Conservation (phyloP, 192 early-diverging fungal species). For the Thamnidium elegans region DNA sequence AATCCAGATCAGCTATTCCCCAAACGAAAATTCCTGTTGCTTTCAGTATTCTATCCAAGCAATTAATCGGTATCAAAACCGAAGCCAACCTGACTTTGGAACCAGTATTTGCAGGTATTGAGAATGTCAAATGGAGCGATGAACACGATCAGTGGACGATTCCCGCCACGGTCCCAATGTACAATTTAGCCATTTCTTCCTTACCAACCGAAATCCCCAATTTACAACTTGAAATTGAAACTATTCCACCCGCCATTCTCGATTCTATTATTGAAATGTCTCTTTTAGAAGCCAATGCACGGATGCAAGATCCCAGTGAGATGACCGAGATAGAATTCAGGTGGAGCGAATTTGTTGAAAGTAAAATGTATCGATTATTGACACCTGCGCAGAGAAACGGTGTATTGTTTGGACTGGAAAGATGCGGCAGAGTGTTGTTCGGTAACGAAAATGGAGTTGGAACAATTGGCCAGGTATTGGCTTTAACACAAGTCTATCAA, state of each 20-base stretch:
- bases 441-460: conserved; percentile 92
- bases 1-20: not conserved
- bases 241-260: not conserved
- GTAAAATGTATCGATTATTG: conserved; percentile 22
- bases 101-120: not conserved
- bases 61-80: conserved; percentile 9
- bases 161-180: conserved; percentile 2
- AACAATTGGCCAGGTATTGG: conserved; percentile 66
- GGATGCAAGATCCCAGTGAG: not conserved
- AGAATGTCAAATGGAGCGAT: conserved; percentile 3
- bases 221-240: not conserved
- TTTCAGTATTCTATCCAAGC: conserved; percentile 10
- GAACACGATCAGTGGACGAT: not conserved
- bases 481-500: conserved; percentile 34
- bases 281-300: not conserved
- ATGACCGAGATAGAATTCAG: not conserved
- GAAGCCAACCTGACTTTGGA: conserved; percentile 1
- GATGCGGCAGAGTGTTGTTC: conserved; percentile 53
- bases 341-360: conserved; percentile 7
- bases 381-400: conserved; percentile 39
- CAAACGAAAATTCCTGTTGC: not conserved
- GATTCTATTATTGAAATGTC: not conserved
- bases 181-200: not conserved
- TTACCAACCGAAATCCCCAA: not conserved
- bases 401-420: conserved; percentile 26